Evolutionary conservation across 179 eudicot genomes (phyloP).

Genomic region (Nepenthes alata): DNA sequence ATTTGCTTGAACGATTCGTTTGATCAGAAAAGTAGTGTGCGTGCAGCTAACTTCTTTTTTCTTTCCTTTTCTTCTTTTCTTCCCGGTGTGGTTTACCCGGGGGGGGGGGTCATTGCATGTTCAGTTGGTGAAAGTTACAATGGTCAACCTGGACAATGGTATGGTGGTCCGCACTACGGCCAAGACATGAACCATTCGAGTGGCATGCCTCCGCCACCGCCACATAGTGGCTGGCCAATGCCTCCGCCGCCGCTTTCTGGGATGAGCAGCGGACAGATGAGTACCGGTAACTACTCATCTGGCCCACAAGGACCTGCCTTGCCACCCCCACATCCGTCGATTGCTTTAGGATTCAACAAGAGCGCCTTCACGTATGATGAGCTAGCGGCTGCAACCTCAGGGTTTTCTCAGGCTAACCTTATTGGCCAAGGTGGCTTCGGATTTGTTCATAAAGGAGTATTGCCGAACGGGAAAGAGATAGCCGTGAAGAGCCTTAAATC

Average conservation of each 20-base stretch:
- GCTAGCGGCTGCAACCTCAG: constrained; percentile 1
- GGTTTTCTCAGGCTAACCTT: constrained; percentile 9
- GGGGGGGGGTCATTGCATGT: neutral
- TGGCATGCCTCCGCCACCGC: neutral
- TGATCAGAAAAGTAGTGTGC: neutral
- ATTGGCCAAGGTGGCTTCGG: constrained; percentile 13
- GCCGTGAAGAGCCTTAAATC: constrained; percentile 11
- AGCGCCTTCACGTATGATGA: constrained; percentile 10
- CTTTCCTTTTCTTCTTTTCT: too few species aligned
- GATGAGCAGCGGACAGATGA: constrained; percentile 2
- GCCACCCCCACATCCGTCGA: constrained; percentile 7
- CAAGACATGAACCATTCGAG: constrained; percentile 1
- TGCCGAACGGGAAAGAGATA: constrained; percentile 7
- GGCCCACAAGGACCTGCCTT: constrained; percentile 5
- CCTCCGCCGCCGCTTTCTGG: constrained; percentile 1
- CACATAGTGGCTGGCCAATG: constrained; percentile 9
- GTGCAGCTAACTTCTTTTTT: neutral
- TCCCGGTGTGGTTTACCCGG: constrained; percentile 9
- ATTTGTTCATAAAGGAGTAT: constrained; percentile 8
- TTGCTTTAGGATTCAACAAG: constrained; percentile 5
- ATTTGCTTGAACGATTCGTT: too few species aligned
- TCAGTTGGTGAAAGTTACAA: neutral
- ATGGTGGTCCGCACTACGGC: constrained; percentile 1
- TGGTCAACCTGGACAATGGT: constrained; percentile 4
- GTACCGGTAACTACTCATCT: constrained; percentile 10